phyloP scores from a whole-genome alignment of 108 stramenopile genomes.

The Discostella pseudostelligera region DNA sequence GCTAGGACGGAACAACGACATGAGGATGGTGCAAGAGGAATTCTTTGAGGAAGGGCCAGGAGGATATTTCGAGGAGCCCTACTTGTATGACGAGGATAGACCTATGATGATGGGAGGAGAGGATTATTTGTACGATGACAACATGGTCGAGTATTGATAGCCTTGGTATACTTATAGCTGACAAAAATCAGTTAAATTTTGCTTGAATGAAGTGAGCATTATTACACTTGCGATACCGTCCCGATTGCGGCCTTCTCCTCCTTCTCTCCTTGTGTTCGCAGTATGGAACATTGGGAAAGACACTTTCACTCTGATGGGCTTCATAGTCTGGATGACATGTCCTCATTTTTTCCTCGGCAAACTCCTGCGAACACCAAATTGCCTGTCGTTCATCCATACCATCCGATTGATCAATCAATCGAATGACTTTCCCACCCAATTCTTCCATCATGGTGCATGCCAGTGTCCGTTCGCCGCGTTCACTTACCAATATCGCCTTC shows the following conservation, averaged over 20 bases:
- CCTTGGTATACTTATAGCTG: no score
- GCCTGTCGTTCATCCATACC: constrained; percentile 22
- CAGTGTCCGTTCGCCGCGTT: constrained; percentile 20
- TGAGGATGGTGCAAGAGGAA: no score
- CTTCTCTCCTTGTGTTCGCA: constrained; percentile 17
- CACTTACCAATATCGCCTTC: constrained; percentile 19
- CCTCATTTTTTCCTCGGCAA: neutral
- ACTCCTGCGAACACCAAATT: constrained; percentile 14
- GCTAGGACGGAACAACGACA: neutral
- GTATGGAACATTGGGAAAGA: constrained; percentile 32
- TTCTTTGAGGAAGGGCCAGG: neutral
- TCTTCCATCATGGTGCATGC: constrained; percentile 16
- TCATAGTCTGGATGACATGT: constrained; percentile 5
- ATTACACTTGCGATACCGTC: no score
- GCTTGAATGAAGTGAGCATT: no score
- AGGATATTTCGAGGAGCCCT: neutral
- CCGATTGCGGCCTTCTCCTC: no score
- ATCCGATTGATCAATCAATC: constrained; percentile 16
- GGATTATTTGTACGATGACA: neutral
- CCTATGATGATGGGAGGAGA: constrained; percentile 4
- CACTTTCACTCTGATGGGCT: constrained; percentile 4
- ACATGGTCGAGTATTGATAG: constrained; percentile 1
- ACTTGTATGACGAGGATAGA: neutral
- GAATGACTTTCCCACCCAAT: constrained; percentile 17
- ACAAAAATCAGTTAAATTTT: no score